Conservation (phyloP, 208 protist species). For the Wallacemonas rigidus region DNA sequence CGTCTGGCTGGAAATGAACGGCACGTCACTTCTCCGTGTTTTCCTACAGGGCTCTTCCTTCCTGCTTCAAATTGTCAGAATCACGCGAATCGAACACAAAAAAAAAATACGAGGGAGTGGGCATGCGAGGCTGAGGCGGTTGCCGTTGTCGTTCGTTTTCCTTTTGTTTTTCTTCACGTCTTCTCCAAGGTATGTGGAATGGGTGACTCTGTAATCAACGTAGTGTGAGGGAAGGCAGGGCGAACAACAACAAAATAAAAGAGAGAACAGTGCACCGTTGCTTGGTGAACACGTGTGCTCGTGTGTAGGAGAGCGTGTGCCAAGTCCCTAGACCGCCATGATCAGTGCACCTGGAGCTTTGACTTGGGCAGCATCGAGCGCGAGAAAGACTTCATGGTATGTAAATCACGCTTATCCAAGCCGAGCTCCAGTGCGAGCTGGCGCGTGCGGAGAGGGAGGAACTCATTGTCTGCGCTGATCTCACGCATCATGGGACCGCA, state of each 20-base stretch:
- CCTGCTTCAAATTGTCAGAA: neutral
- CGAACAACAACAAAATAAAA: neutral
- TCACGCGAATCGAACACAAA: constrained; percentile 4
- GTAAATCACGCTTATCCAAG: constrained; percentile 87
- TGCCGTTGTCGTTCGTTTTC: neutral
- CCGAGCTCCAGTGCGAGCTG: constrained; percentile 86
- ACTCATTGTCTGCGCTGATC: constrained; percentile 86
- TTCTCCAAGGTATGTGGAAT: too few relatives aligned
- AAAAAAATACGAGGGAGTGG: constrained; percentile 16
- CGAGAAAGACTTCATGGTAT: constrained; percentile 74
- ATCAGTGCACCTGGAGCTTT: neutral
- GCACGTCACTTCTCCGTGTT: too few relatives aligned
- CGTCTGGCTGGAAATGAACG: too few relatives aligned
- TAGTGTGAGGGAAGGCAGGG: neutral
- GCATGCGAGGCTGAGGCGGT: neutral
- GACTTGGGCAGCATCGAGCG: constrained; percentile 65
- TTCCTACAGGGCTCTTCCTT: neutral
- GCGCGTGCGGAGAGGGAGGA: constrained; percentile 83
- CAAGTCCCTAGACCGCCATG: neutral
- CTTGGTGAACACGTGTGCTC: too few relatives aligned
- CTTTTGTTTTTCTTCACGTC: neutral
- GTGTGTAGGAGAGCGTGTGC: too few relatives aligned
- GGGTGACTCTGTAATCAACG: too few relatives aligned
- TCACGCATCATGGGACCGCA: constrained; percentile 90
- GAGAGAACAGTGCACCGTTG: neutral